phyloP scores from a whole-genome alignment of 352 stramenopile genomes.

The Phytophthora foliorum region DNA sequence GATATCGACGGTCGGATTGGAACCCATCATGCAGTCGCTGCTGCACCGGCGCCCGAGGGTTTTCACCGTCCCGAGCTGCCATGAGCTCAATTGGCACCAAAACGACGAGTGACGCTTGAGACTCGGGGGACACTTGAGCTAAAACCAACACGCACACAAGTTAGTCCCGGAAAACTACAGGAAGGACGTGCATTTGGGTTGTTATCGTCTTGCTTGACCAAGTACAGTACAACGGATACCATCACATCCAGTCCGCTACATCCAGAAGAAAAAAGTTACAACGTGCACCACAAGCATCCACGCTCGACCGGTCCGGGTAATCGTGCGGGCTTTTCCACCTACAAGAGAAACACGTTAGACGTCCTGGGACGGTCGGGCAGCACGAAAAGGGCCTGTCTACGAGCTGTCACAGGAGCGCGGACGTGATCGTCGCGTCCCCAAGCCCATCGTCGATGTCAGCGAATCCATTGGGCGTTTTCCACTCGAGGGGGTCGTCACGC shows the following conservation, averaged over 20 bases:
- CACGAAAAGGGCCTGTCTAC: neutral
- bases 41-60: conserved; percentile 39
- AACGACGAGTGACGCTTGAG: conserved; percentile 27
- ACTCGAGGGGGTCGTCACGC: conserved; percentile 38
- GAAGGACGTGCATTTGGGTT: conserved; percentile 13
- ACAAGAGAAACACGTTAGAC: too few species aligned
- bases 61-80: conserved; percentile 14
- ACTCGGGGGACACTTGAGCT: conserved; percentile 13
- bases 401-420: conserved; percentile 37
- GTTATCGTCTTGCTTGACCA: conserved; percentile 10
- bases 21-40: conserved; percentile 65
- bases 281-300: too few species aligned
- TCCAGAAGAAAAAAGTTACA: conserved; percentile 14
- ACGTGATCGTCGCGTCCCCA: conserved; percentile 34
- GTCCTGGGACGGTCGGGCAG: neutral
- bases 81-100: conserved; percentile 17
- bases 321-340: too few species aligned
- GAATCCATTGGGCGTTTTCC: conserved; percentile 37
- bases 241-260: conserved; percentile 21
- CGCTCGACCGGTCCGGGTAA: too few species aligned
- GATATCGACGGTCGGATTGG: conserved; percentile 54
- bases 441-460: conserved; percentile 38
- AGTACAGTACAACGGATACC: conserved; percentile 21
- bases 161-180: neutral
- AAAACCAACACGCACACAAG: neutral